phyloP scores from a whole-genome alignment of 2,329 filamentous ascomycete species.

The Seiridium unicorne region DNA sequence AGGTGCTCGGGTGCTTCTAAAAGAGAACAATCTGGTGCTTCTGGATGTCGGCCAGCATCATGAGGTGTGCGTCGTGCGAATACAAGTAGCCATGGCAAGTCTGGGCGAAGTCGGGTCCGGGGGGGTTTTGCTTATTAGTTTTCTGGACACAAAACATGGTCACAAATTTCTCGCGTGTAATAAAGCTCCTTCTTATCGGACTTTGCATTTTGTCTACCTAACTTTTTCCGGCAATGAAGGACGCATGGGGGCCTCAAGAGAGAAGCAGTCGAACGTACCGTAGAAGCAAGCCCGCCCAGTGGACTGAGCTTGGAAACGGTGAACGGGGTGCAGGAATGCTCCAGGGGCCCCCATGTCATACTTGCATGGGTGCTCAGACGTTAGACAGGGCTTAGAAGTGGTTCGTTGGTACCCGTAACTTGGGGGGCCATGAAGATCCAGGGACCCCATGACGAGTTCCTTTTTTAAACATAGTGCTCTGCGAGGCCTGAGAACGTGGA shows the following conservation, averaged over 20 bases:
- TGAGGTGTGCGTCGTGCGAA: background rate
- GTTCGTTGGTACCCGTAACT: slow-evolving; percentile 22
- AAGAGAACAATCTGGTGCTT: background rate
- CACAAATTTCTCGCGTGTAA: background rate
- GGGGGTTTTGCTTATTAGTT: slow-evolving; percentile 8
- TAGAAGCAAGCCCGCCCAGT: slow-evolving; percentile 1
- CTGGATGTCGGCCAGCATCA: background rate
- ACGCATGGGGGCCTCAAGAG: background rate
- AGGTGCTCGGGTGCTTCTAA: no score
- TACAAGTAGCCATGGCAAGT: background rate
- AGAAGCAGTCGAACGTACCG: background rate
- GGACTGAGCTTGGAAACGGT: slow-evolving; percentile 18
- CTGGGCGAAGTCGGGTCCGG: background rate
- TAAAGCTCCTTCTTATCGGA: slow-evolving; percentile 1
- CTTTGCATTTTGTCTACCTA: background rate
- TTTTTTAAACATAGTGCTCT: slow-evolving; percentile 19
- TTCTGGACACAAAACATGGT: background rate
- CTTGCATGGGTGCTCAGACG: slow-evolving; percentile 23
- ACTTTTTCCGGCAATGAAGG: slow-evolving; percentile 6
- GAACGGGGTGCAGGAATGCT: slow-evolving; percentile 28
- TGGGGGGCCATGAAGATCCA: slow-evolving; percentile 15
- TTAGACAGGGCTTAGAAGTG: slow-evolving; percentile 26
- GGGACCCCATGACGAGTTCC: slow-evolving; percentile 17
- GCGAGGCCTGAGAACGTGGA: slow-evolving; percentile 16
- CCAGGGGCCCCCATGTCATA: slow-evolving; percentile 25